Conservation (phyloP, 2,329 filamentous ascomycete species). For the Pyrenophora teres region DNA sequence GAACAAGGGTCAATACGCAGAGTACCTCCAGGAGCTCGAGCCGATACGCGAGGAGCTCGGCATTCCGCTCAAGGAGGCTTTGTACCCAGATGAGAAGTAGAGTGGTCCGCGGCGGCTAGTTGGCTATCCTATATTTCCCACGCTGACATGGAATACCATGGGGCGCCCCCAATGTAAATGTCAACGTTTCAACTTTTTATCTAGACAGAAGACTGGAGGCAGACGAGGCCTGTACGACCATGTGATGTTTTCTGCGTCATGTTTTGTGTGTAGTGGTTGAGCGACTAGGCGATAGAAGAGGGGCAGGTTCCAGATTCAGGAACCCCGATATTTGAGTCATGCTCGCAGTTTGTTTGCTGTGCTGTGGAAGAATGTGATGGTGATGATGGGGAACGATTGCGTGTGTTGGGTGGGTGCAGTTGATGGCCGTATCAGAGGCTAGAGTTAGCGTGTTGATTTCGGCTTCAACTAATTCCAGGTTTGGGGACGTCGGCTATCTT, state of each 20-base stretch:
- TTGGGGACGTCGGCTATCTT: too few species aligned
- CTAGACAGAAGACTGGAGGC: conserved; percentile 26
- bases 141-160: conserved; percentile 19
- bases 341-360: not conserved
- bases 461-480: too few species aligned
- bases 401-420: too few species aligned
- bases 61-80: conserved; percentile 85
- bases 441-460: too few species aligned
- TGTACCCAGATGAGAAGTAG: conserved; percentile 69
- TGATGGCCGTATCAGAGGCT: too few species aligned
- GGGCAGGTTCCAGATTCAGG: conserved; percentile 36
- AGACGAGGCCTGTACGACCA: conserved; percentile 34
- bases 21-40: conserved; percentile 94
- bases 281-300: conserved; percentile 8
- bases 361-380: not conserved
- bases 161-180: conserved; percentile 30
- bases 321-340: conserved; percentile 16
- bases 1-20: conserved; percentile 95
- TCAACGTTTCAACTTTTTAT: conserved; percentile 27
- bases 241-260: conserved; percentile 31
- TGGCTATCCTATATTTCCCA: conserved; percentile 15
- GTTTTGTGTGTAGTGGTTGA: not conserved
- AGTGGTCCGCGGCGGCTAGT: conserved; percentile 15
- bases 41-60: conserved; percentile 91
- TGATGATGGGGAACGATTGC: not conserved